phyloP scores from a whole-genome alignment of 768 basidiomycete species.

The Boletus pseudopeckii region DNA sequence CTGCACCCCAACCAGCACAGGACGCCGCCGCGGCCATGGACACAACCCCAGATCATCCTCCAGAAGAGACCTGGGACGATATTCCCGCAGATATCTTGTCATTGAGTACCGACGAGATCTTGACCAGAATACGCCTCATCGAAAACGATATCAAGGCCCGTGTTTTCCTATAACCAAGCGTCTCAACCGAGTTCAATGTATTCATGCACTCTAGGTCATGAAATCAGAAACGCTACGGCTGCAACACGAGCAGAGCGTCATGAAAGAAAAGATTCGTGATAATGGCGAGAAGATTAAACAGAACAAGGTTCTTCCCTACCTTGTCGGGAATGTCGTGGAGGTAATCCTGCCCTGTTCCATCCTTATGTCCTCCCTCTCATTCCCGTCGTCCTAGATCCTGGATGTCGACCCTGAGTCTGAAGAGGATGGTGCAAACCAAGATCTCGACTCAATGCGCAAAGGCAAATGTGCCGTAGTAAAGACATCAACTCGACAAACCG shows the following conservation, averaged over 20 bases:
- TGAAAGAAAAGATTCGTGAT: constrained; percentile 99
- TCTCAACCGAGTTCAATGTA: neutral
- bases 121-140: constrained; percentile 86
- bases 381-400: constrained; percentile 61
- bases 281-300: constrained; percentile 99
- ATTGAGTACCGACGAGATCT: constrained; percentile 80
- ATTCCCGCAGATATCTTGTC: constrained; percentile 85
- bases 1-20: constrained; percentile 32
- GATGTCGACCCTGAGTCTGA: constrained; percentile 92
- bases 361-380: constrained; percentile 1
- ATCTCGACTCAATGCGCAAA: constrained; percentile 93
- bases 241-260: constrained; percentile 90
- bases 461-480: constrained; percentile 99
- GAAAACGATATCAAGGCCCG: constrained; percentile 94
- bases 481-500: constrained; percentile 96
- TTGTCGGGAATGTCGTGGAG: constrained; percentile 97
- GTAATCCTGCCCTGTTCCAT: constrained; percentile 35
- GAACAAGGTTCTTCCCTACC: constrained; percentile 97
- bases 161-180: neutral
- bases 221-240: constrained; percentile 89
- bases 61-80: constrained; percentile 85
- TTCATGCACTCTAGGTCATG: constrained; percentile 69
- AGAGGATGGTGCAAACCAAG: constrained; percentile 94
- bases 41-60: constrained; percentile 63
- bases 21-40: constrained; percentile 55